Base-by-base conservation (phyloP, 441 rosid genomes). In the Gossypium schwendimanii region DNA sequence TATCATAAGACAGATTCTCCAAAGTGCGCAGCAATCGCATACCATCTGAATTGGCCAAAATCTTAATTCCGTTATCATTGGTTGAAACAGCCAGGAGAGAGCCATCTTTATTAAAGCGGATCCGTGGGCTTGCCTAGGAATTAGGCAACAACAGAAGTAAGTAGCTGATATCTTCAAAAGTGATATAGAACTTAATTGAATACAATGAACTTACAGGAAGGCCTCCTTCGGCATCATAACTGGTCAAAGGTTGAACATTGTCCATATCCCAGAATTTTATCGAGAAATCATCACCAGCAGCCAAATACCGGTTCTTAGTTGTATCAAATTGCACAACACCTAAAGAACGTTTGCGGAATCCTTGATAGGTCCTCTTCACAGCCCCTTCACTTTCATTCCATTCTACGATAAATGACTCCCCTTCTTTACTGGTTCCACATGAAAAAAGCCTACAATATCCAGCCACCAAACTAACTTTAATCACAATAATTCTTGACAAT, bases 341-440 rank as follows among this genome's bases (percentile, higher is more conserved):
- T 50, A 80, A 80, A 62, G 92, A 88, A 54, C 89, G 92, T 64
- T 90, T 90, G 52, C 87, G 89, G 77, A 90, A 85, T 75, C 95
- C 95, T 78, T 77, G 91, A 77, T 88, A 90, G 62, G 89, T 87
- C 82, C 89, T 84, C 75, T 81, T 90, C 59, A 90, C 91, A n/a
- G 91, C 95, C 75, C 95, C 95, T 83, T 90, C 95, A 73, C 92
- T 90, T 85, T 90, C 95, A 71, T 90, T 90, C 95, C 95, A 90
- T 72, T 90, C 95, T 28, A 90, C 95, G 49, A 90, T 82, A 76
- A 71, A 83, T 2, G 95, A 90, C 53, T 90, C 95, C 49, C 95
- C 95, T 8, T 90, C 95, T 83, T 88, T 88, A 82, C 89, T 90
- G 71, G 95, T 90, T 54, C 95, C 95, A 59, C 95, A 90, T 10